These are phyloP conservation scores for Zygosaccharomyces rouxii DNA, from an alignment of 805 yeast genomes.

Conservation along the genomic window DNA sequence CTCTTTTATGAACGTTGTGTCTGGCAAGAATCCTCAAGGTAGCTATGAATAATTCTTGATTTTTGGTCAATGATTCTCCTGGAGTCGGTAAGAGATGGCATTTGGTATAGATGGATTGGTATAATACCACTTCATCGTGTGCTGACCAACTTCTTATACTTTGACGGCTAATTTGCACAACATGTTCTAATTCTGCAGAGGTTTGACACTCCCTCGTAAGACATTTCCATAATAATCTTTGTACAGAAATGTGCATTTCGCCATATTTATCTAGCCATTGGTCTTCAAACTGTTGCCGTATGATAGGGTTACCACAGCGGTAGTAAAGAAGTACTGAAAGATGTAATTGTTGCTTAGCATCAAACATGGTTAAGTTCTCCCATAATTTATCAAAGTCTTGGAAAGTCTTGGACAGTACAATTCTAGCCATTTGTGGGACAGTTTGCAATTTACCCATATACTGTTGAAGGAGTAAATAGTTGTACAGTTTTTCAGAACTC, in stretches of 20 bases:
- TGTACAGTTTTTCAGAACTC: conserved; percentile 16
- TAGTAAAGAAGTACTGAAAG: conserved; percentile 25
- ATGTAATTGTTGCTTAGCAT: conserved; percentile 13
- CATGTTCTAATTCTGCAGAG: conserved; percentile 3
- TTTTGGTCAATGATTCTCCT: conserved; percentile 12
- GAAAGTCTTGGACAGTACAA: conserved; percentile 23
- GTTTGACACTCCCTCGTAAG: conserved; percentile 1
- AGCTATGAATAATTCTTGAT: conserved; percentile 24
- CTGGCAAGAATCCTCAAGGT: conserved; percentile 19
- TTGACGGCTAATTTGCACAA: neutral
- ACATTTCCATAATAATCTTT: conserved; percentile 30
- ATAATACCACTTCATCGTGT: conserved; percentile 20
- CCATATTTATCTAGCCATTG: conserved; percentile 20
- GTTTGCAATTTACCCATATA: conserved; percentile 16
- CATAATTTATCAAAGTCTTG: conserved; percentile 18
- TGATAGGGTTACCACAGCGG: conserved; percentile 16
- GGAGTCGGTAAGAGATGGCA: conserved; percentile 19
- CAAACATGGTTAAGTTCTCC: conserved; percentile 20
- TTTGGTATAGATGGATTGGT: conserved; percentile 28
- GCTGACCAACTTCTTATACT: conserved; percentile 11
- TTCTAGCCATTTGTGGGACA: conserved; percentile 16
- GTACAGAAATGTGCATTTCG: conserved; percentile 16
- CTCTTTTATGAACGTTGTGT: conserved; percentile 9
- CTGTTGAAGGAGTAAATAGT: conserved; percentile 22
- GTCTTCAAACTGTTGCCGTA: conserved; percentile 11